Evolutionary conservation across 192 early-diverging fungal genomes (phyloP), one percentile per base, ranked within the genome.

Genomic region (Entophlyctis helioformis): DNA sequence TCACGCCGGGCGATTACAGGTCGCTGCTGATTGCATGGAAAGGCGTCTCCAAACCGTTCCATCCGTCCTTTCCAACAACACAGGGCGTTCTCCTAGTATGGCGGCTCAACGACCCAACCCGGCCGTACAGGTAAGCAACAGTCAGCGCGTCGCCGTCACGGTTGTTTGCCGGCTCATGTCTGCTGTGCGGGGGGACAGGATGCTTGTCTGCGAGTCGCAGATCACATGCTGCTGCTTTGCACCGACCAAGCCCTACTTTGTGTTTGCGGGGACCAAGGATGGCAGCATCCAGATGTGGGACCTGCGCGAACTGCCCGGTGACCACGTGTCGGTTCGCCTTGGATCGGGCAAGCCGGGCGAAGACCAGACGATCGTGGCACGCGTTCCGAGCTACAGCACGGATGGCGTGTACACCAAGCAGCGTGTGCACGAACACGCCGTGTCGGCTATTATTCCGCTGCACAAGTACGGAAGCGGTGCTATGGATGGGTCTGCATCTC

Each of bases 261-360:
- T 68, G 3, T 54, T 74, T 41, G 64, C 53, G 15, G 72, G 72
- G 10, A 71, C 72, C 0, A 29, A 15, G 3, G 55, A 62, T 50
- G 72, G 72, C 12, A 53, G 59, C 20, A 44, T 75, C 18, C 50
- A 40, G 12, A 43, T 62, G 6, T 75, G 66, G 66, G 60, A 74
- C 34, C 38, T 66, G 32, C 39, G 42, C 7, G 64, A 67, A 29
- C 37, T 41, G 19, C 15, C 6, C 22, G 4, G 11, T 4, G 28
- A 19, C 37, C 21, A 44, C 18, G 21, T 44, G 7, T 44, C 32
- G 32, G n/a, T n/a, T n/a, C n/a, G n/a, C n/a, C n/a, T n/a, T n/a
- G n/a, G n/a, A n/a, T n/a, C n/a, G n/a, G n/a, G n/a, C n/a, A n/a
- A n/a, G n/a, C n/a, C n/a, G n/a, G 13, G 21, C 28, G 25, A 41